A percentile compares a stretch with the other conserved stretches of the same genome.
These are phyloP conservation scores for Tillandsia leiboldiana DNA, from an alignment of 176 grass and related monocot species.

Conservation along the genomic window DNA sequence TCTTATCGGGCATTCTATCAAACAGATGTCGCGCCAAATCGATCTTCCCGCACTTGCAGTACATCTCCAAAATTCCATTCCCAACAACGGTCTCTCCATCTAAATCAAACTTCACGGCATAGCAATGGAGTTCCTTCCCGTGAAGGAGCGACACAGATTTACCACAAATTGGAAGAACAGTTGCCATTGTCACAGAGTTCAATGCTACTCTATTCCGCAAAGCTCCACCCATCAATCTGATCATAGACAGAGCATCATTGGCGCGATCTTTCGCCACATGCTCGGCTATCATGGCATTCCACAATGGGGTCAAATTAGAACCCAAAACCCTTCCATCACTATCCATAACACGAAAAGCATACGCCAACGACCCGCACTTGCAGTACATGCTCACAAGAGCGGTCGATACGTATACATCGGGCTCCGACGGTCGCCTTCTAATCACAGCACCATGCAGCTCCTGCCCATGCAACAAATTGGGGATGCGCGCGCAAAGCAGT, in stretches of 20 bases:
- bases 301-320: conserved; percentile 7
- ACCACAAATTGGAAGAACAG: conserved; percentile 20
- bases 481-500: conserved; percentile 11
- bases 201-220: conserved; percentile 2
- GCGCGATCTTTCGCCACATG: conserved; percentile 7
- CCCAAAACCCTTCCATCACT: conserved; percentile 4
- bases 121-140: conserved; percentile 31
- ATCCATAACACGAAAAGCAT: conserved; percentile 10
- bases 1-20: conserved; percentile 24
- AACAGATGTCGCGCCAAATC: conserved; percentile 11
- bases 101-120: conserved; percentile 22
- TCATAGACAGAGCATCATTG: conserved; percentile 8
- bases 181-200: conserved; percentile 22
- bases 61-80: conserved; percentile 26
- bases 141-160: conserved; percentile 8
- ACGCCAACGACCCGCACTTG: conserved; percentile 13
- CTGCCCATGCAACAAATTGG: conserved; percentile 12
- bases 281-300: conserved; percentile 27
- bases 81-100: conserved; percentile 21
- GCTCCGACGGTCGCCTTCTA: background rate
- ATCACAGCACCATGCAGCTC: conserved; percentile 22
- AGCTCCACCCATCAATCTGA: conserved; percentile 14
- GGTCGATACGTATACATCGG: conserved; percentile 13
- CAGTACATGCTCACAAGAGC: conserved; percentile 25
- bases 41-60: conserved; percentile 25